Conservation (phyloP, 768 basidiomycete species). For the Lanmaoa pseudosensibilis region DNA sequence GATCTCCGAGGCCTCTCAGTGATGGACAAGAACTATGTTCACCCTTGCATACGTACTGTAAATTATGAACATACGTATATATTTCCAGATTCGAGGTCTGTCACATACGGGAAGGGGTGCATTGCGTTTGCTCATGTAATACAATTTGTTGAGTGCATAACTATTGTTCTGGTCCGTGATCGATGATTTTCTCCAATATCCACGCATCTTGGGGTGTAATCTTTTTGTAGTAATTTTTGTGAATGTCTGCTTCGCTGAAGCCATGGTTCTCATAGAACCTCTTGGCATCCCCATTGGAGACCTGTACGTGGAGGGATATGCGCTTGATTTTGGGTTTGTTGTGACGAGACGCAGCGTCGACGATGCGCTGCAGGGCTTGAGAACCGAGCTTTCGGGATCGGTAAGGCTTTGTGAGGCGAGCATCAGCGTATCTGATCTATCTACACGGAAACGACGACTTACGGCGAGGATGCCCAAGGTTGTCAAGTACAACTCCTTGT, state of each 20-base stretch:
- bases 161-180: conserved; percentile 29
- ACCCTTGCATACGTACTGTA: conserved; percentile 30
- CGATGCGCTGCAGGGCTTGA: conserved; percentile 63
- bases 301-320: conserved; percentile 85
- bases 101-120: conserved; percentile 15
- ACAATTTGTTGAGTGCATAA: conserved; percentile 23
- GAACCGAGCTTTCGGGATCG: conserved; percentile 77
- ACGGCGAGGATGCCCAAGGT: conserved; percentile 91
- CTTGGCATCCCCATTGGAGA: conserved; percentile 76
- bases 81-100: conserved; percentile 8
- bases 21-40: conserved; percentile 19
- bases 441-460: conserved; percentile 32
- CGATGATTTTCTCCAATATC: conserved; percentile 70
- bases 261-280: conserved; percentile 83
- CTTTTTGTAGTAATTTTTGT: conserved; percentile 87
- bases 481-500: conserved; percentile 71
- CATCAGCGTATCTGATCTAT: conserved; percentile 17
- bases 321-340: conserved; percentile 61
- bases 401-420: conserved; percentile 61
- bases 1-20: conserved; percentile 16
- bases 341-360: conserved; percentile 60
- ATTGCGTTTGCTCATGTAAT: conserved; percentile 22
- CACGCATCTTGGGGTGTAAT: conserved; percentile 83
- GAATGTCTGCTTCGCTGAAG: conserved; percentile 64
- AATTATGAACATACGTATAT: conserved; percentile 29